Evolutionary conservation across 169 alveolate species (phyloP), one percentile per base, ranked within the genome.

Genomic region (Cryptosporidium sp.): DNA sequence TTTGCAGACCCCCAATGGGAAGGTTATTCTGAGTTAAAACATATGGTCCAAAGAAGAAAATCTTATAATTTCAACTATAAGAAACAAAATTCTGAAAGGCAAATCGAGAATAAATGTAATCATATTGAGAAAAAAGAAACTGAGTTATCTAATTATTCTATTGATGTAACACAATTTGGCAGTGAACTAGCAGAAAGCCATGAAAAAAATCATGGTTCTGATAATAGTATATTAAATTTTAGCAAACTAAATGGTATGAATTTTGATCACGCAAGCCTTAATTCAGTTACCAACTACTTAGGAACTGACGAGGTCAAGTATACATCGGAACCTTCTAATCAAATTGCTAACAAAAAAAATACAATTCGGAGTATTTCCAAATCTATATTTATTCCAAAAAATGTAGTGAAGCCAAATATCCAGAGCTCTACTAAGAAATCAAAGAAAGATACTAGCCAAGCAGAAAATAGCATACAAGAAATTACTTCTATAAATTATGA

Each of bases 1-100:
- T 55, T 35, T 31, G 86, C 71, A 23, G 86, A 58, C 43, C 86
- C 86, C 12, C 3, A 26, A 14, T 73, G 70, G 70, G 86, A 73
- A 58, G 71, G 71, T 2, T 73, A 73, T 59, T 58, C 71, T 9
- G 86, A 73, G 18, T 59, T 73, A 73, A 55, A 14, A 3, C 86
- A 59, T 58, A 59, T 59, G 52, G 3, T 58, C 29, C 59, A 73
- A 59, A 52, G 58, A 55, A 55, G 67, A 21, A 26, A 8, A 55
- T 55, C 39, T 18, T n/a, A 55, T 55, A 55, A 55, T 55, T 55
- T 55, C 35, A 55, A n/a, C 29, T 55, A 23, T 26, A 23, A 21
- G 55, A 48, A 48, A 12, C 55, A 14, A 48, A 48, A 48, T 16
- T 48, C 55, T 48, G 55, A 48, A 48, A 48, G 1, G 21, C 55